Conservation (phyloP, 805 yeast genomes). For the Kurtzmaniella fragi region DNA sequence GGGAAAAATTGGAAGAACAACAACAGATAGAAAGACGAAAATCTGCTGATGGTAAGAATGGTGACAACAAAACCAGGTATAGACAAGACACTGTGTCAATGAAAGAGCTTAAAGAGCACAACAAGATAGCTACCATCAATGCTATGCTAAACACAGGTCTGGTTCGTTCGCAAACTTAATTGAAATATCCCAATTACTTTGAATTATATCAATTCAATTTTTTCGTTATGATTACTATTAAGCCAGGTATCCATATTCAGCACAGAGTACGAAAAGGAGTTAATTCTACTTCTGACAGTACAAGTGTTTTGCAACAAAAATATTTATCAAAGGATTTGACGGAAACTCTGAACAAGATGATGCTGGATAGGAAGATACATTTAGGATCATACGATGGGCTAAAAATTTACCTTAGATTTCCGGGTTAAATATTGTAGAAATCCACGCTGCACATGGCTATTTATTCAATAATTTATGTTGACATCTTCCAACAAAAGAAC, state of each 20-base stretch:
- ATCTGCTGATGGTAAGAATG: neutral
- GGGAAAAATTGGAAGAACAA: conserved; percentile 7
- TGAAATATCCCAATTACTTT: neutral
- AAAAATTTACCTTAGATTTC: conserved; percentile 43
- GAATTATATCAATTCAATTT: neutral
- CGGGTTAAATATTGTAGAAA: conserved; percentile 60
- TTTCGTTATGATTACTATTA: too few relatives aligned
- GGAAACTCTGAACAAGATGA: too few relatives aligned
- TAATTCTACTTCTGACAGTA: too few relatives aligned
- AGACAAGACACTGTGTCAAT: conserved; percentile 4
- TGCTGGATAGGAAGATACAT: too few relatives aligned
- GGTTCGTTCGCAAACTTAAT: conserved; percentile 5
- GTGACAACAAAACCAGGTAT: neutral
- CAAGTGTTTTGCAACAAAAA: too few relatives aligned
- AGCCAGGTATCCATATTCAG: too few relatives aligned
- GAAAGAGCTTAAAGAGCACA: conserved; percentile 14
- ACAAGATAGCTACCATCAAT: conserved; percentile 14
- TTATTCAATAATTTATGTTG: conserved; percentile 44
- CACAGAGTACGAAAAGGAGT: too few relatives aligned
- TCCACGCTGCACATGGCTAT: conserved; percentile 65
- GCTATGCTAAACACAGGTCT: conserved; percentile 10
- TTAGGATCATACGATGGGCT: too few relatives aligned
- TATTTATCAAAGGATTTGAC: too few relatives aligned
- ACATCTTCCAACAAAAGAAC: conserved; percentile 45
- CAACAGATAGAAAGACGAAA: conserved; percentile 7